Base-by-base conservation (phyloP, 441 rosid genomes). In the Gossypium trilobum region DNA sequence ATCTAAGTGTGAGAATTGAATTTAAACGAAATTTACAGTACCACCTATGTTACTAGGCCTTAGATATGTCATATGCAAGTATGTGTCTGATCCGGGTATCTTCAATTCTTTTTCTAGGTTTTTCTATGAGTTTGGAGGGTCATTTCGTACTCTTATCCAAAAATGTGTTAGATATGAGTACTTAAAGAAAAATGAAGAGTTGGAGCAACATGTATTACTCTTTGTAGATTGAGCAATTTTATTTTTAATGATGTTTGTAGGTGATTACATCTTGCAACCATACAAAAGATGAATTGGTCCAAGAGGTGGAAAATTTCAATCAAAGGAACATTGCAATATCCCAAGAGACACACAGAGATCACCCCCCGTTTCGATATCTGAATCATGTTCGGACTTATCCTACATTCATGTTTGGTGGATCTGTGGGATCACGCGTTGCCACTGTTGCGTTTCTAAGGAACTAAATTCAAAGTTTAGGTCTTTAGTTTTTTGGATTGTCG, bases 191-290 rank as follows among this genome's bases (percentile, higher is more conserved):
- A 56, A 23, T 23, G 33, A 57, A 22, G 16, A 23, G 61, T 57
- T 27, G 2, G 14, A 23, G 27, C 33, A 9, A 57, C 33, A 23
- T 46, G n/a, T 39, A 39, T 1, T 4, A 10, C 5, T n/a, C 1
- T 2, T 11, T 61, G 23, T 8, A 61, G 23, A 16, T 39, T 19
- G 33, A 65, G 4, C 17, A 13, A 22, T 71, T 44, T 17, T 8
- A 46, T 23, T 27, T 71, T 19, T n/a, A 44, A 72, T 58, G 17
- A 31, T 48, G 19, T 55, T 74, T 16, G 51, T 75, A 92, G 97
- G 97, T 91, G 50, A 84, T 92, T 76, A 95, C 98, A 31, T 92
- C 97, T 0, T 89, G 97, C 61, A 91, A 88, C 84, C 84, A 79
- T 72, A 92, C 98, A 22, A 87, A 87, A 76, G 98, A 95, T 50